Conservation (phyloP, 257 asterid genomes). For the Fraxinus excelsior region DNA sequence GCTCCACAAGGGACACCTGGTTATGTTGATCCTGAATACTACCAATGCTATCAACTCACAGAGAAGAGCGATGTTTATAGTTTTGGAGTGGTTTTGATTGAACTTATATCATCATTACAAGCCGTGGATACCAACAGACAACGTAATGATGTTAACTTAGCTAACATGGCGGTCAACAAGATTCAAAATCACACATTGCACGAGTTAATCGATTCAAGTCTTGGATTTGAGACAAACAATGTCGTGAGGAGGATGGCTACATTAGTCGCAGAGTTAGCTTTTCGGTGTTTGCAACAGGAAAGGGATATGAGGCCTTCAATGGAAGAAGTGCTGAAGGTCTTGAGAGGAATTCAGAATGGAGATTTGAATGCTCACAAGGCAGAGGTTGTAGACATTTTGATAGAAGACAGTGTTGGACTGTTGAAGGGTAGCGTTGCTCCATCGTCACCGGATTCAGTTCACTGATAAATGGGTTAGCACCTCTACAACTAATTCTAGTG, state of each 20-base stretch:
- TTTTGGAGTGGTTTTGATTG: conserved; percentile 80
- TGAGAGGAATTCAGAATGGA: conserved; percentile 57
- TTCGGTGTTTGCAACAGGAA: conserved; percentile 82
- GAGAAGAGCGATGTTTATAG: conserved; percentile 91
- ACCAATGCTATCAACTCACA: conserved; percentile 81
- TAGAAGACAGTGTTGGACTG: conserved; percentile 44
- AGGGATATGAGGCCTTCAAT: conserved; percentile 83
- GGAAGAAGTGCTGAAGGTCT: conserved; percentile 61
- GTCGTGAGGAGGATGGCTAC: conserved; percentile 59
- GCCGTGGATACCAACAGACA: conserved; percentile 83
- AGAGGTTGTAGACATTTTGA: conserved; percentile 60
- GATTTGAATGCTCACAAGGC: conserved; percentile 49
- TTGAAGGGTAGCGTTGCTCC: conserved; percentile 37
- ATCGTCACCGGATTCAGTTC: conserved; percentile 50
- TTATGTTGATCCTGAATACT: conserved; percentile 92
- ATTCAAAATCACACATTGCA: conserved; percentile 57
- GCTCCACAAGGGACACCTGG: conserved; percentile 99
- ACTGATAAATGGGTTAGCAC: conserved; percentile 37
- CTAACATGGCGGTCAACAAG: conserved; percentile 86
- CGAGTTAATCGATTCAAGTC: conserved; percentile 67
- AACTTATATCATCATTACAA: conserved; percentile 76
- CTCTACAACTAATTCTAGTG: conserved; percentile 51
- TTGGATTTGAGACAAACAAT: conserved; percentile 56
- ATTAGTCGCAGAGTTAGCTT: conserved; percentile 71
- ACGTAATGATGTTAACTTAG: conserved; percentile 66